These are phyloP conservation scores for Boletus semigastroideus DNA, from an alignment of 1,284 basidiomycete species.

Conservation along the genomic window DNA sequence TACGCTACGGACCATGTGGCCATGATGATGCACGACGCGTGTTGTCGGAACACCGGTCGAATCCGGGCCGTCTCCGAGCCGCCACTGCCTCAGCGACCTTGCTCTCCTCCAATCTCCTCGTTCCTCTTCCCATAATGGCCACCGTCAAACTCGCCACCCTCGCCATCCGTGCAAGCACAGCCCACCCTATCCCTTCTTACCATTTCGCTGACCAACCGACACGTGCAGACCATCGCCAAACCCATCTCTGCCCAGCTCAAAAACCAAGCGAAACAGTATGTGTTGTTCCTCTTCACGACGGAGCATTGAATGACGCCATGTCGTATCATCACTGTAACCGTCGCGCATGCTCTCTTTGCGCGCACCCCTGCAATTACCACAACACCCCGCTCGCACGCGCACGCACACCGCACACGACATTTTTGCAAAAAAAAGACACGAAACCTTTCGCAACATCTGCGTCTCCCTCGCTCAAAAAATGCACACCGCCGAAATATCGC, in stretches of 20 bases:
- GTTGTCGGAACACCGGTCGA: too few relatives aligned
- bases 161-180: slow-evolving; percentile 57
- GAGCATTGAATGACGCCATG: slow-evolving; percentile 1
- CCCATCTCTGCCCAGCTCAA: slow-evolving; percentile 78
- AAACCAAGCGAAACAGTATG: slow-evolving; percentile 77
- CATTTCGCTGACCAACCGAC: neutral
- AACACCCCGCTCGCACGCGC: too few relatives aligned
- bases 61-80: neutral
- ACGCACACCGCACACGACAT: neutral
- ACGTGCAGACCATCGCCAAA: slow-evolving; percentile 74
- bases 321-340: neutral
- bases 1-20: too few relatives aligned
- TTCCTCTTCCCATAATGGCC: slow-evolving; percentile 51
- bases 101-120: neutral
- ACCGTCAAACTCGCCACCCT: slow-evolving; percentile 68
- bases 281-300: slow-evolving; percentile 5
- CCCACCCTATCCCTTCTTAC: neutral
- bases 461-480: slow-evolving; percentile 78
- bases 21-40: too few relatives aligned
- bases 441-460: slow-evolving; percentile 73
- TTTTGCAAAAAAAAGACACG: slow-evolving; percentile 57
- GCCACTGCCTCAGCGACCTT: neutral
- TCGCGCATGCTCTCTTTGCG: neutral
- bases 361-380: too few relatives aligned
- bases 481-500: slow-evolving; percentile 75